Percentiles rank a stretch among this genome's conserved stretches.
These are phyloP conservation scores for Avena atlantica DNA, from an alignment of 176 grass and related monocot species.

Conservation along the genomic window DNA sequence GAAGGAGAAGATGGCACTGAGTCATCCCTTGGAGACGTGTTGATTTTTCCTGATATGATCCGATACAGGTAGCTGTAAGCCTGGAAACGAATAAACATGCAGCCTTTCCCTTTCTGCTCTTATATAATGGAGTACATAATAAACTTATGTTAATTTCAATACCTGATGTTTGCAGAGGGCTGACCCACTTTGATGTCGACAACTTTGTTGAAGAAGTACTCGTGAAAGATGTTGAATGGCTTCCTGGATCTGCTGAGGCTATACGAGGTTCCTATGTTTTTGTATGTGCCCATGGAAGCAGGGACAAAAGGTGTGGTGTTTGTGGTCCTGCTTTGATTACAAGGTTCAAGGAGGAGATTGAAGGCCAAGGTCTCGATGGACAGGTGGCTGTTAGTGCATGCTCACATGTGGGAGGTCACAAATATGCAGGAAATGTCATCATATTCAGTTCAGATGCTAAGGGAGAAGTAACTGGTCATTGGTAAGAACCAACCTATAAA, in stretches of 20 bases:
- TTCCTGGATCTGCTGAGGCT: slow-evolving; percentile 68
- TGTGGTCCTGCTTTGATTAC: slow-evolving; percentile 86
- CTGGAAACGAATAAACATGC: slow-evolving; percentile 33
- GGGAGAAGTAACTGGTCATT: slow-evolving; percentile 86
- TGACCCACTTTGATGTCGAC: slow-evolving; percentile 90
- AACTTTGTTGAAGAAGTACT: slow-evolving; percentile 94
- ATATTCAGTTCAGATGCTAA: slow-evolving; percentile 68
- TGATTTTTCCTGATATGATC: slow-evolving; percentile 99
- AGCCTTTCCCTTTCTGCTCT: slow-evolving; percentile 4
- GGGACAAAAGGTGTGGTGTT: slow-evolving; percentile 90
- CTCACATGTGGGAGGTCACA: slow-evolving; percentile 94
- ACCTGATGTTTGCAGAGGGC: slow-evolving; percentile 59
- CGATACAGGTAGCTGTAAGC: slow-evolving; percentile 81
- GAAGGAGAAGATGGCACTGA: slow-evolving; percentile 93
- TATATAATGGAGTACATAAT: slow-evolving; percentile 21
- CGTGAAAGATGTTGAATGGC: slow-evolving; percentile 85
- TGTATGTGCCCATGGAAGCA: slow-evolving; percentile 85
- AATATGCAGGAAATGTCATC: slow-evolving; percentile 97
- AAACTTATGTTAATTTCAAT: slow-evolving; percentile 37
- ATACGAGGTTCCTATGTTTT: slow-evolving; percentile 86
- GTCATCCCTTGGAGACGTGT: slow-evolving; percentile 88
- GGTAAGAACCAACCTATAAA: slow-evolving; percentile 59
- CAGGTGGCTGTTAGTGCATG: slow-evolving; percentile 82
- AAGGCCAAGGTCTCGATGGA: slow-evolving; percentile 53
- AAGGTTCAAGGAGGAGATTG: slow-evolving; percentile 85